phyloP scores from a whole-genome alignment of 441 rosid genomes.

The Corymbia citriodora region DNA sequence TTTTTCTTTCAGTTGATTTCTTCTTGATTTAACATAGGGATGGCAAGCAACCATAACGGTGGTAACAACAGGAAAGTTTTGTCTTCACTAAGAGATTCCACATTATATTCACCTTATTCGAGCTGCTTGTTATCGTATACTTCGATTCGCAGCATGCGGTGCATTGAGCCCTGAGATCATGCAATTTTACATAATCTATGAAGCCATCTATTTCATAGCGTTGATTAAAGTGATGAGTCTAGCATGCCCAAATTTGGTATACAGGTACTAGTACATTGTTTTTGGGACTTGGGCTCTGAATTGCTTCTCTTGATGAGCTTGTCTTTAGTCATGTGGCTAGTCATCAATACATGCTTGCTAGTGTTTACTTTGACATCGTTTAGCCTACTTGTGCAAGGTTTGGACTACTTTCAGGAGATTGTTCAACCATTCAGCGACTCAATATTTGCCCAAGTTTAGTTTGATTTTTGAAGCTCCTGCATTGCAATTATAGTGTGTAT shows the following conservation, averaged over 20 bases:
- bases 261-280: neutral
- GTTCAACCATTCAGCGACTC: rapidly evolving
- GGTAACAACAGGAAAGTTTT: too few species aligned
- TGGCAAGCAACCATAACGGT: rapidly evolving
- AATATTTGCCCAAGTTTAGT: rapidly evolving
- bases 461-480: neutral
- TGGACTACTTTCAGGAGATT: rapidly evolving
- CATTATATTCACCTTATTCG: neutral
- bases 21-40: too few species aligned
- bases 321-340: neutral
- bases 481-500: neutral
- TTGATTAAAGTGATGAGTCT: neutral
- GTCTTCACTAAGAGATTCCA: neutral
- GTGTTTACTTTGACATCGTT: neutral
- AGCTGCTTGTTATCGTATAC: rapidly evolving
- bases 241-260: rapidly evolving
- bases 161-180: rapidly evolving
- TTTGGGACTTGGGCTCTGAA: neutral
- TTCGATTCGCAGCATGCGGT: too few species aligned
- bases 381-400: rapidly evolving
- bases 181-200: rapidly evolving
- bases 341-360: neutral
- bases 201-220: neutral
- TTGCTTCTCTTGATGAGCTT: neutral
- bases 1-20: too few species aligned